Base-by-base conservation (phyloP, 2,329 filamentous ascomycete species). In the Curvularia sp. region DNA sequence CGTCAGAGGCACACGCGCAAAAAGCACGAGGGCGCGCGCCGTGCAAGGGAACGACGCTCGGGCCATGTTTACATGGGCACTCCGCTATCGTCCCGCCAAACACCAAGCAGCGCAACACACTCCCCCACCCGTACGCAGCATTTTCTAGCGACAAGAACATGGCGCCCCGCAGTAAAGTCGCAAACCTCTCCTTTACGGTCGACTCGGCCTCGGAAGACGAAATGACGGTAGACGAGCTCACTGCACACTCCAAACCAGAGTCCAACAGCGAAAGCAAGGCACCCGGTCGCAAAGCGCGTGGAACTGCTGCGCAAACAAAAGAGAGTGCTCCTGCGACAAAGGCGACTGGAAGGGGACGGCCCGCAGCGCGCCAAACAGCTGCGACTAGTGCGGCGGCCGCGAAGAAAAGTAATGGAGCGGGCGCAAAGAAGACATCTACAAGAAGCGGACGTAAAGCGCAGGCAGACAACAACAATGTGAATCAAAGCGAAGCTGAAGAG, bases 401-500 rank as follows among this genome's bases (percentile, higher is more conserved):
- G 8, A 82, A 80, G 70, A 79, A 79, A 57, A 65, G 66, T 28
- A 66, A 47, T 20, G 68, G 65, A 38, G 70, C 63, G 26, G 72
- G 75, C n/a, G 74, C 76, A 62, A 80, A 79, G 59, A 74, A 69
- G 31, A 57, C 68, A 24, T 57, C 63, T 39, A 66, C 68, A 57
- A 79, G 74, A 60, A 57, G 66, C 38, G 67, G 74, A 53, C 78
- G 80, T 59, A 77, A 77, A 52, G 78, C 74, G 30, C 67, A 80
- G 43, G 77, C 76, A 13, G 81, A 82, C 61, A 72, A 72, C 52
- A 75, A 75, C 18, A 75, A 77, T 47, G 64, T 70, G 31, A 72
- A 76, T 49, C 75, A 64, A n/a, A 81, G 77, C 66, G 80, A 82
- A 24, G 77, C 74, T 3, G 78, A 81, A 56, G 79, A 81, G 47